Base-by-base conservation (phyloP, 129 eudicot species). In the Calendula officinalis region DNA sequence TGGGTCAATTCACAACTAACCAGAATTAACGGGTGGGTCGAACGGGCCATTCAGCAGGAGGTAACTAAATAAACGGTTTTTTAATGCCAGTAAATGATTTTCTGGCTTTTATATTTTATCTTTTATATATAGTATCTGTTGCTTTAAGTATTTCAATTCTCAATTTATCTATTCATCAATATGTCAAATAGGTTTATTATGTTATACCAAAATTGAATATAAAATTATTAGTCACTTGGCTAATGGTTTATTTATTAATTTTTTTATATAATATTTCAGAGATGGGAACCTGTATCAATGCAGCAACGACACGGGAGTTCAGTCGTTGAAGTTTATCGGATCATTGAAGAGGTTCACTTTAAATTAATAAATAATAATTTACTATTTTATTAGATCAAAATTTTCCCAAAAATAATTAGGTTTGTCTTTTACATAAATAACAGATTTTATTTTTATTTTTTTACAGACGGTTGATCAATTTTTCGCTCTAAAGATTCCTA, bases 291-390 rank as follows among this genome's bases (percentile, higher is more conserved):
- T n/a, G 85, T 94, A 66, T 94, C 99, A 56, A 82, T 87, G 75
- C 99, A 94, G 74, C 99, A 94, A 72, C 83, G 97, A 41, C 95
- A 94, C 43, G 99, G 99, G 41, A 86, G 95, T 74, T 94, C 99
- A 30, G 82, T 94, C 65, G 95, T 94, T 64, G 99, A 94, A 77
- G 99, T 94, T 67, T 94, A 81, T 82, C 83, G 99, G 76, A 94
- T 94, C 60, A 86, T 94, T 61, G 99, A 94, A 72, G 99, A 94
- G 99, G 99, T 94, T 57, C 59, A 77, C 34, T 30, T 14, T 61
- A n/a, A 71, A 49, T 61, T 49, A 32, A 51, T 39, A 69, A 15
- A 11, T 73, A 5, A 8, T 67, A 22, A n/a, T 22, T 49, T 60
- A 62, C 61, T 39, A 56, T 33, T 12, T 30, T 9, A 58, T 45